Evolutionary conservation across 495 filamentous ascomycete genomes (phyloP), one percentile per base, ranked within the genome.

Genomic region (Penicillium verhagenii): DNA sequence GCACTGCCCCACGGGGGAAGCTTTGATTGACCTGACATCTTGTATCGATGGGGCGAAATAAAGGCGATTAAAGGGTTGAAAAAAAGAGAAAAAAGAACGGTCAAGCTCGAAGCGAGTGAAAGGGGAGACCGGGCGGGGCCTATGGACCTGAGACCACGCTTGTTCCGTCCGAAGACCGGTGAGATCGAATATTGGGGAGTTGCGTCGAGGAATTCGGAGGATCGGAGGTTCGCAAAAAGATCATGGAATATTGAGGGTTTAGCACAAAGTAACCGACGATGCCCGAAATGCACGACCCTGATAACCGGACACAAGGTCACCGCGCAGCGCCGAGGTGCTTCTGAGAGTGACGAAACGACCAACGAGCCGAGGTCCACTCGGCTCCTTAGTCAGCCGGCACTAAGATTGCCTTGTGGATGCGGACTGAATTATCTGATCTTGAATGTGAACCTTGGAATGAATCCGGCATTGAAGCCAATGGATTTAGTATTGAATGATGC

Each of bases 1-100:
- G 94, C 94, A 64, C 83, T 86, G 26, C 92, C 93, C 95, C 95
- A 97, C 49, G 95, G 91, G 21, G 94, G 91, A 53, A 99, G 82
- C 71, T 94, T 95, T 33, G 92, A 92, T 73, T 90, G 89, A 42
- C 74, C 86, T 43, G 86, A 77, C 92, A 97, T 97, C 51, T 31
- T 69, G 40, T 53, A 25, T 51, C 45, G 46, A 35, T 16, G 40
- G 45, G 26, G 11, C 19, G 23, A 44, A 31, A 26, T 13, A 10
- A 53, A 51, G 31, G 6, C 13, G 31, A 24, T 42, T 16, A 13
- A 52, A 40, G 24, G 19, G 42, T 18, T 46, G 26, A 49, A 33
- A 35, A 50, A 40, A 25, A 37, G 56, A 26, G 35, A 42, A 53
- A 28, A 39, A 48, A 51, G 58, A 47, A 50, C 42, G 9, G 45